Conservation (phyloP, 2,329 filamentous ascomycete species). For the Parastagonospora avenae region DNA sequence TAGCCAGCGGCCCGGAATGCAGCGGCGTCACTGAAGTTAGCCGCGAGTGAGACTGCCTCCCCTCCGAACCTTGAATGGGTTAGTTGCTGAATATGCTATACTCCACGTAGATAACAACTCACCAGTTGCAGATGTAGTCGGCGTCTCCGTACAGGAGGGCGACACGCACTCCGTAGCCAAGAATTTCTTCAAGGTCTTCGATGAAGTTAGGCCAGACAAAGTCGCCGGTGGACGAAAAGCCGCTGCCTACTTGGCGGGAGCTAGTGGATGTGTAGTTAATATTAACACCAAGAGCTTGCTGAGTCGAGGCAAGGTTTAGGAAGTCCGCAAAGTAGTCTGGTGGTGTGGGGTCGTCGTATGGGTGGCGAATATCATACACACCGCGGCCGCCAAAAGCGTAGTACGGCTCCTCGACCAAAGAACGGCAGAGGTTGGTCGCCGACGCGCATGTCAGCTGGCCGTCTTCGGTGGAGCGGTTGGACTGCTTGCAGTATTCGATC, state of each 20-base stretch:
- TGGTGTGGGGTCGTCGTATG: slow-evolving; percentile 59
- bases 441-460: slow-evolving; percentile 43
- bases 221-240: slow-evolving; percentile 55
- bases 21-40: slow-evolving; percentile 56
- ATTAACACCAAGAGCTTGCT: slow-evolving; percentile 55
- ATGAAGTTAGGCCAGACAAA: slow-evolving; percentile 53
- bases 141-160: slow-evolving; percentile 62
- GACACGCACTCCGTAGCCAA: slow-evolving; percentile 62
- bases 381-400: slow-evolving; percentile 50
- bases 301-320: slow-evolving; percentile 59
- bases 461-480: slow-evolving; percentile 27
- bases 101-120: too few species aligned
- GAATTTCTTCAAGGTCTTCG: slow-evolving; percentile 55
- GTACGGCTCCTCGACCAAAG: slow-evolving; percentile 54
- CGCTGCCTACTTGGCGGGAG: slow-evolving; percentile 43
- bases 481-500: slow-evolving; percentile 52
- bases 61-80: too few species aligned
- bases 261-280: slow-evolving; percentile 60
- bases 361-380: slow-evolving; percentile 61
- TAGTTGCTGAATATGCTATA: too few species aligned
- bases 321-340: slow-evolving; percentile 57
- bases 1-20: slow-evolving; percentile 72
- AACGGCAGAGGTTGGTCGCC: slow-evolving; percentile 50
- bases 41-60: slow-evolving; percentile 67
- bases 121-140: slow-evolving; percentile 66